Evolutionary conservation across 129 eudicot genomes (phyloP).

Genomic region (Chrysanthemum seticuspe): DNA sequence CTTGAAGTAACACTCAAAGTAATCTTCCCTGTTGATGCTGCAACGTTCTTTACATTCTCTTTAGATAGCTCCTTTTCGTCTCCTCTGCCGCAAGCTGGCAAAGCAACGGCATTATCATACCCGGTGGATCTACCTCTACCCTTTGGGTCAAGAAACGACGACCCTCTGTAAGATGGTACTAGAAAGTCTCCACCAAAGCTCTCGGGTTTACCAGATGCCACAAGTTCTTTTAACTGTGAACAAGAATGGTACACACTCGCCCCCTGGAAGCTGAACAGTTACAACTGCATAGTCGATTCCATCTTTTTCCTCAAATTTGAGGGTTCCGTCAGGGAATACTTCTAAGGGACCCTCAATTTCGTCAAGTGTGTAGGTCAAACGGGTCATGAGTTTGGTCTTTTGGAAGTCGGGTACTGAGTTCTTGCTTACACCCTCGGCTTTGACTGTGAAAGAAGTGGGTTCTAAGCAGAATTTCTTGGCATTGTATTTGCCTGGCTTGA

Average conservation of each 20-base stretch:
- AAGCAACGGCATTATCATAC: conserved; percentile 76
- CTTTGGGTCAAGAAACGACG: conserved; percentile 94
- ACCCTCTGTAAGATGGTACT: conserved; percentile 88
- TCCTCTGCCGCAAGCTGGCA: conserved; percentile 42
- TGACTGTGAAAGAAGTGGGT: too few species aligned
- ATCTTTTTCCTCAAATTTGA: conserved; percentile 85
- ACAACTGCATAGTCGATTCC: conserved; percentile 93
- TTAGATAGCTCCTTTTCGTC: conserved; percentile 63
- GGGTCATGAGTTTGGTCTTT: too few species aligned
- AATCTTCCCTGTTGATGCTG: conserved; percentile 68
- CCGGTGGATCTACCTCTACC: conserved; percentile 92
- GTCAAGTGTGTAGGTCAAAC: too few species aligned
- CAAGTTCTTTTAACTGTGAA: conserved; percentile 79
- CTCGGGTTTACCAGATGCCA: conserved; percentile 81
- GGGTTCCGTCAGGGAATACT: conserved; percentile 60
- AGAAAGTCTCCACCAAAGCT: too few species aligned
- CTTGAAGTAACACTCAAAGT: conserved; percentile 70
- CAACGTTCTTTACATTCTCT: conserved; percentile 68
- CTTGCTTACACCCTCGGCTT: too few species aligned
- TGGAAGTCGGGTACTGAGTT: too few species aligned
- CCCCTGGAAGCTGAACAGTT: conserved; percentile 92
- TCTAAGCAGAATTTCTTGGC: too few species aligned
- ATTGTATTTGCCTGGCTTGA: too few species aligned
- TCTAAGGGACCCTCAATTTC: conserved; percentile 73
- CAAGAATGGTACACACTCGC: conserved; percentile 84